Conservation (phyloP, 139 green algal species). For the Ettlia oleoabundans region DNA sequence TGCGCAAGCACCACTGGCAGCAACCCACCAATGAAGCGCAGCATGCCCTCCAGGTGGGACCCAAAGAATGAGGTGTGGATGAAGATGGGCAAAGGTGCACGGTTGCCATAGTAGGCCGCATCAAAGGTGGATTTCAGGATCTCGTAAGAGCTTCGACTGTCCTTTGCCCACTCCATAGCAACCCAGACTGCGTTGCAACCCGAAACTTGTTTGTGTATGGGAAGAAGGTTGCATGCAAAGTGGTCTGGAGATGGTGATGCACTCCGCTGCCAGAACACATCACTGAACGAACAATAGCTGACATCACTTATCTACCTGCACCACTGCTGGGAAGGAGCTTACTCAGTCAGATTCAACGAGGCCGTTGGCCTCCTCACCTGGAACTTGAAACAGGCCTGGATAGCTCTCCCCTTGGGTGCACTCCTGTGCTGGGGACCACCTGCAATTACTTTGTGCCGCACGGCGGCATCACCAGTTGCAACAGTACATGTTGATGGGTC, state of each 20-base stretch:
- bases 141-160: not conserved
- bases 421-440: conserved; percentile 4
- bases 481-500: too few relatives aligned
- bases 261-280: not conserved
- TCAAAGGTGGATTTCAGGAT: not conserved
- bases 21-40: not conserved
- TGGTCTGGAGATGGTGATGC: not conserved
- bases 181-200: not conserved
- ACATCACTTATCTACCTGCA: not conserved
- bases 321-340: too few relatives aligned
- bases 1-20: not conserved
- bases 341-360: not conserved
- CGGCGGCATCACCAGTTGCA: too few relatives aligned
- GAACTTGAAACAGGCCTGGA: conserved; percentile 22
- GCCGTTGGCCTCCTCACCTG: not conserved
- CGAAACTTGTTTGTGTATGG: too few relatives aligned
- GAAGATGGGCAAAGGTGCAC: conserved; percentile 16
- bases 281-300: not conserved
- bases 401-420: not conserved
- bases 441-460: too few relatives aligned
- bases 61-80: conserved; percentile 5
- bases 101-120: conserved; percentile 3
- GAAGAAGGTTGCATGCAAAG: not conserved
- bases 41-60: not conserved
- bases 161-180: not conserved